Base-by-base conservation (phyloP, 2,329 filamentous ascomycete species). In the Tolypocladium nubicola region DNA sequence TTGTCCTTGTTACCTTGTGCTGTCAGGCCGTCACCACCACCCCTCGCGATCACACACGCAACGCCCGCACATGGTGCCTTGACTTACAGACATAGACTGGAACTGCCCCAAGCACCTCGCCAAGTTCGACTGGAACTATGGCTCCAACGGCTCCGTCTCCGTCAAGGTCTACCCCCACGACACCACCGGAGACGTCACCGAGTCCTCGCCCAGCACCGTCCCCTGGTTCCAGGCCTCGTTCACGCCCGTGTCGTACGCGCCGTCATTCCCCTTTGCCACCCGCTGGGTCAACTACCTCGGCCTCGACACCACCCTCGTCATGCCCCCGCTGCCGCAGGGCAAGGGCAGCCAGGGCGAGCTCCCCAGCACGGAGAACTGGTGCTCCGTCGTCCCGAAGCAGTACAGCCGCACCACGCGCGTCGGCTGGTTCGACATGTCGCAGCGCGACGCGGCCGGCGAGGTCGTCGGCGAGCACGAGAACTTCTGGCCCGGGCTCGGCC, bases 101-200 rank as follows among this genome's bases (percentile, higher is more conserved):
- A 81, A 80, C 62, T 76, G 79, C 37, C 79, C 79, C 14, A 82
- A 82, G 61, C 78, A 82, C 57, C 72, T 82, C 16, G 80, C 80
- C 40, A 68, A 68, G 13, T 82, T 82, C 63, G 71, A 73, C 16
- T 82, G 77, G 72, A 65, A 67, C 16, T 63, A 70, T 21, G 60
- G 68, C 39, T 58, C 69, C 7, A 66, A 73, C 58, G 71, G 70
- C 38, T 67, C 70, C 37, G 71, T 69, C 21, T 68, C 65, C 9
- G 71, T 80, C 58, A 69, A 74, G 43, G 75, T 81, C 37, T 77
- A 70, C 61, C 77, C 77, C 2, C 67, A 76, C 59, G 75, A 78
- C 63, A 70, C 66, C 0, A 55, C 60, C 1, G 60, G 56, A 26
- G 67, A 70, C 56, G 19, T 59, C 1, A 57, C 62, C 47, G 75